Evolutionary conservation across 371 early-diverging fungal species (phyloP), one percentile per base, ranked within the genome.

Genomic region (Rhizomucor pusillus): DNA sequence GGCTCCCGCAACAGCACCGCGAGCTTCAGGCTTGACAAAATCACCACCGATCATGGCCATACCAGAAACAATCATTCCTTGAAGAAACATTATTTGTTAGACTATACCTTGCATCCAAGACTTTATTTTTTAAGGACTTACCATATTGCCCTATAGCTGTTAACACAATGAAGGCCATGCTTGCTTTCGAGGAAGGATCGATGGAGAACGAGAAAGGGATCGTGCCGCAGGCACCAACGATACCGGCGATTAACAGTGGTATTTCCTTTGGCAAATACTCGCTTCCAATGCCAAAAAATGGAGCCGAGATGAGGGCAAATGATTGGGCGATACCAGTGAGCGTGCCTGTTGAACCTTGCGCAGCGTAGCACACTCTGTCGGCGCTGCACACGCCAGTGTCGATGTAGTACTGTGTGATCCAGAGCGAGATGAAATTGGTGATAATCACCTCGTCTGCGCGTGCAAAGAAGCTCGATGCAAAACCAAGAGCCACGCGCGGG

Each of bases 391-490:
- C 70, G 0, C 85, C 86, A 5, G 44, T 23, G 11, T 79, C 80
- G 51, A 84, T 62, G 54, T 80, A 87, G 58, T 84, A 75, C 50
- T 81, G 71, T 35, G 80, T 73, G 1, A 89, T 75, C 91, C 91
- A 93, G 5, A 89, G 70, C 5, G 86, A 80, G n/a, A 93, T 60
- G 56, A 85, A 91, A 9, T 85, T 69, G 4, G 91, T 78, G 39
- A 93, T 71, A 24, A 87, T 80, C 25, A 90, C 79, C 20, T 90
- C 85, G 61, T 90, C 90, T 0, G 86, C 90, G 50, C 93, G 83
- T 4, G 91, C 84, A 59, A 83, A 82, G 57, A 84, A 85, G 50
- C 83, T 80, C 3, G 83, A 71, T 5, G 68, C 54, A 55, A 80
- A 87, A 13, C 79, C 84, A 7, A 90, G 64, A 1, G 85, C 72